Base-by-base conservation (phyloP, 2,329 filamentous ascomycete genomes). In the Aspergillus sp. region DNA sequence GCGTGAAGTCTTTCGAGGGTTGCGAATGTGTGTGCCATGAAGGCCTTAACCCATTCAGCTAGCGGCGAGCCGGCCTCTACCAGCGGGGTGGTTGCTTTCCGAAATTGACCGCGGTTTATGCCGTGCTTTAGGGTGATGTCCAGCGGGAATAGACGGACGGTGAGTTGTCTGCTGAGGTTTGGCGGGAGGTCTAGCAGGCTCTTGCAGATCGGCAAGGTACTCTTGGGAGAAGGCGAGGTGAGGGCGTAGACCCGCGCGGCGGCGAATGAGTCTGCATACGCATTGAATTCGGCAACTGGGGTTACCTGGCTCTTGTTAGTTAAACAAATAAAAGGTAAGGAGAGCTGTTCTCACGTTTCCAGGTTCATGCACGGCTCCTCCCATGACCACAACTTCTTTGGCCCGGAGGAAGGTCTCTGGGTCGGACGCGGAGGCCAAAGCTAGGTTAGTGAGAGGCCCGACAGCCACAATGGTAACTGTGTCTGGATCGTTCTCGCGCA, bases 311-410 rank as follows among this genome's bases (percentile, higher is more conserved):
- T 37, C 43, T 7, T 33, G 43, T 60, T 27, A 43, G 44, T 25
- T 33, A 11, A 9, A 8, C 9, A 31, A 31, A 31, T 33, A 21
- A 7, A 33, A 19, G 31, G 2, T 35, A 19, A n/a, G 7, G 2
- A 12, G 11, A 6, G 19, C 3, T 17, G 11, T 39, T 46, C 86
- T 87, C 69, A 90, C 87, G 74, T 99, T 99, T 65, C 95, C 95
- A 51, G 87, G 83, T 45, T 87, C 78, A 58, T 90, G 82, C 54
- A 99, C 84, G 23, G 90, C 88, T 59, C 95, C 95, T 58, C 93
- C 95, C 95, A 99, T 99, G 47, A 97, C 90, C 4, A 96, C 88
- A 3, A 99, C 84, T 75, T 98, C 92, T 73, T 96, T 96, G 49
- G 87, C 90, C 44, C 87, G 86, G 55, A 99, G 81, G 74, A 99